phyloP scores from a whole-genome alignment of 306 rosid species.

The Herpetospermum pedunculosum region DNA sequence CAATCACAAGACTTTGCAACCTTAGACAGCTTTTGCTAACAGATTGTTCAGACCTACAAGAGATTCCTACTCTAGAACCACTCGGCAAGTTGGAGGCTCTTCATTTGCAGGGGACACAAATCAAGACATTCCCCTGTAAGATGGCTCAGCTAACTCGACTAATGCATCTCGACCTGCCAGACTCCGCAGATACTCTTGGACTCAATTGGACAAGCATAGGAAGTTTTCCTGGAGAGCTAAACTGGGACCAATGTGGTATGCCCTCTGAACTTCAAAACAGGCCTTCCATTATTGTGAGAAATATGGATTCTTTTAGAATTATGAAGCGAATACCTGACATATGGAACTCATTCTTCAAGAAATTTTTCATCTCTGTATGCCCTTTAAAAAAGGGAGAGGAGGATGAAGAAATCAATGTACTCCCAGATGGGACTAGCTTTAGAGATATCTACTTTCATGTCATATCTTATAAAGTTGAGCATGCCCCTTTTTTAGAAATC shows the following conservation, averaged over 20 bases:
- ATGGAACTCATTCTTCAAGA: neutral
- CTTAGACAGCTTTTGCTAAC: constrained; percentile 16
- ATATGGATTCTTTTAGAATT: neutral
- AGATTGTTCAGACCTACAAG: constrained; percentile 6
- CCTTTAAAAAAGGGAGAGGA: neutral
- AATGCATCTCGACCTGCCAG: constrained; percentile 17
- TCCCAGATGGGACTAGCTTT: neutral
- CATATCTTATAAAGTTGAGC: neutral
- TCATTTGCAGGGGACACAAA: constrained; percentile 11
- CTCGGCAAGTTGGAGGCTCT: constrained; percentile 17
- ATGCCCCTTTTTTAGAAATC: constrained; percentile 6
- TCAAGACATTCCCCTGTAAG: constrained; percentile 14
- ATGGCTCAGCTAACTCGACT: constrained; percentile 1
- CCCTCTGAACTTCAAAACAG: neutral
- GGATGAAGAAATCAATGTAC: neutral
- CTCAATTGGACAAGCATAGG: constrained; percentile 10
- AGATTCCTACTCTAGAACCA: neutral
- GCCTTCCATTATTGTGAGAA: constrained; percentile 12
- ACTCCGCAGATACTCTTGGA: neutral
- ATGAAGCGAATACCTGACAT: constrained; percentile 10
- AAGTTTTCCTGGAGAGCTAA: constrained; percentile 13
- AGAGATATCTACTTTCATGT: constrained; percentile 1
- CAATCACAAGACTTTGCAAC: neutral
- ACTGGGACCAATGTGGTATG: constrained; percentile 12
- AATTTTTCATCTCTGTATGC: constrained; percentile 12